These are phyloP conservation scores for Scenedesmus sp. DNA, from an alignment of 163 green algal species.

Conservation along the genomic window DNA sequence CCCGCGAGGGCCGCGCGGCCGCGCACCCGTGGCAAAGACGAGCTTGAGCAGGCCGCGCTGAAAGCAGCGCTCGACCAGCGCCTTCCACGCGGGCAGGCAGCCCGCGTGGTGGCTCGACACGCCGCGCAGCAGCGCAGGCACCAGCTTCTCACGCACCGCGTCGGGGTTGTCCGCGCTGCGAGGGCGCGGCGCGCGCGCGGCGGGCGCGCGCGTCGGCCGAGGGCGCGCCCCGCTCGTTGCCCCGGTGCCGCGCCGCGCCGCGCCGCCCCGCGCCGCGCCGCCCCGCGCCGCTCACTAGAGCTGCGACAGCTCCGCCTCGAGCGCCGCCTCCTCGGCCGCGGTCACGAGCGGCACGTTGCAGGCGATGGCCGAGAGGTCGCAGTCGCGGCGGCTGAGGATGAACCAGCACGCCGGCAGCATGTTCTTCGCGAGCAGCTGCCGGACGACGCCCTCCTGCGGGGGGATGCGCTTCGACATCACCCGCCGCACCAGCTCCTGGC, in stretches of 20 bases:
- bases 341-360: conserved; percentile 44
- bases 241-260: neutral
- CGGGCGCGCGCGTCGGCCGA: too few species aligned
- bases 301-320: conserved; percentile 40
- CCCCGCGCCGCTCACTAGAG: conserved; percentile 21
- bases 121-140: conserved; percentile 73
- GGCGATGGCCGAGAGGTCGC: conserved; percentile 52
- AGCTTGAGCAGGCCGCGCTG: conserved; percentile 85
- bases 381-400: conserved; percentile 73
- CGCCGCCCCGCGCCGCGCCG: too few species aligned
- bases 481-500: conserved; percentile 9
- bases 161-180: conserved; percentile 73
- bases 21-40: conserved; percentile 77
- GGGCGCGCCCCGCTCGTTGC: too few species aligned
- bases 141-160: conserved; percentile 68
- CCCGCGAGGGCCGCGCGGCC: too few species aligned
- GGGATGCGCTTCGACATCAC: conserved; percentile 46
- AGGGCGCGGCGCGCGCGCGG: too few species aligned
- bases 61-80: conserved; percentile 89
- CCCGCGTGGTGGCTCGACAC: conserved; percentile 92
- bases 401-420: conserved; percentile 96
- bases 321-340: conserved; percentile 39
- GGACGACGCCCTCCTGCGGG: conserved; percentile 42
- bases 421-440: conserved; percentile 34
- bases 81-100: conserved; percentile 93